Conservation (phyloP, 306 rosid genomes). For the Heteromeles arbutifolia region DNA sequence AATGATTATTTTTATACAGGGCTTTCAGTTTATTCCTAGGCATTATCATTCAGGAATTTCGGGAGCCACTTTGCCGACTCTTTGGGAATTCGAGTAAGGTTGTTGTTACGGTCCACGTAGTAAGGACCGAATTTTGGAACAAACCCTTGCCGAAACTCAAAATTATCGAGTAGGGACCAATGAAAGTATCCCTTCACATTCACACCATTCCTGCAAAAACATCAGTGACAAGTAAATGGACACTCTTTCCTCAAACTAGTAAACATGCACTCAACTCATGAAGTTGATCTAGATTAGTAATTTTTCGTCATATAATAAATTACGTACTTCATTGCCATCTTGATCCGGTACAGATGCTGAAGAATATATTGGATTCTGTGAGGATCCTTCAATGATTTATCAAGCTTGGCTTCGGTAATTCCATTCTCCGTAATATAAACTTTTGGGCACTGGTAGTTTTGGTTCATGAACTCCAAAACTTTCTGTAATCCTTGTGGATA, state of each 20-base stretch:
- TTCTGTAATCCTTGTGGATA: slow-evolving; percentile 27
- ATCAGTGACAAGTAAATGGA: background rate
- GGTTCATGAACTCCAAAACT: slow-evolving; percentile 20
- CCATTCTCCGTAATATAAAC: slow-evolving; percentile 21
- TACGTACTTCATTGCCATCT: slow-evolving; percentile 21
- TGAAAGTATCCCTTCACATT: slow-evolving; percentile 25
- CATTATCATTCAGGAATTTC: background rate
- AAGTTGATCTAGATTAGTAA: background rate
- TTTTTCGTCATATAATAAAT: no score
- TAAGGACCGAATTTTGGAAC: slow-evolving; percentile 11
- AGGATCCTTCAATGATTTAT: slow-evolving; percentile 11
- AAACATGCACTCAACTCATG: background rate
- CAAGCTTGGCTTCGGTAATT: background rate
- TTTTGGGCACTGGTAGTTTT: slow-evolving; percentile 8
- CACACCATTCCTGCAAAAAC: slow-evolving; percentile 19
- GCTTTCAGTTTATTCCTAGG: background rate
- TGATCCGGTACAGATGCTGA: slow-evolving; percentile 7
- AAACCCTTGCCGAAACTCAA: slow-evolving; percentile 21
- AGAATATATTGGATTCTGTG: slow-evolving; percentile 12
- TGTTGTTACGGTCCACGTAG: slow-evolving; percentile 13
- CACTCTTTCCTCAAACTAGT: background rate
- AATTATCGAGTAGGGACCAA: slow-evolving; percentile 19
- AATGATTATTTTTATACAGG: no score
- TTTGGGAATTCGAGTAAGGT: slow-evolving; percentile 11
- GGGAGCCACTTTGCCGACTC: background rate